These are phyloP conservation scores for Peronospora tabacina DNA, from an alignment of 352 stramenopile species.

Conservation along the genomic window DNA sequence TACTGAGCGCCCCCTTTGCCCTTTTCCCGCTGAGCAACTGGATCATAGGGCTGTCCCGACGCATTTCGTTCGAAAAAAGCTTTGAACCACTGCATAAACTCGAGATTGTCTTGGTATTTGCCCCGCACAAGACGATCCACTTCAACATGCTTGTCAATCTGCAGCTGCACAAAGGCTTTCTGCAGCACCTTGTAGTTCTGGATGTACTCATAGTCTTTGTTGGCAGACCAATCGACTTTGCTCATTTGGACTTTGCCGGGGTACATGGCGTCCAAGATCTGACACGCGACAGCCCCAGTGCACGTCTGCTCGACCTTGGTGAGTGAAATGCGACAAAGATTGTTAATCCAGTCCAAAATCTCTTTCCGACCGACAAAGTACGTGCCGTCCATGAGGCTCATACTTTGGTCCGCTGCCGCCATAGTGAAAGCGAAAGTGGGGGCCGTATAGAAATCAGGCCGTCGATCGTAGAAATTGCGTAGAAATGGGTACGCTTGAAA, in stretches of 20 bases:
- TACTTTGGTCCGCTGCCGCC: constrained; percentile 77
- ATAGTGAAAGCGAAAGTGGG: constrained; percentile 8
- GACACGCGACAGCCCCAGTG: constrained; percentile 94
- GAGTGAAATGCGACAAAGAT: constrained; percentile 89
- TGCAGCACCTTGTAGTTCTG: constrained; percentile 99
- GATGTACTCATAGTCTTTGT: constrained; percentile 97
- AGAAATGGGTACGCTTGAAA: background rate
- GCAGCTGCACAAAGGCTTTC: constrained; percentile 92
- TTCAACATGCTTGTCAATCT: constrained; percentile 95
- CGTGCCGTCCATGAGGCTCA: constrained; percentile 94
- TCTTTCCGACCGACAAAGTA: constrained; percentile 96
- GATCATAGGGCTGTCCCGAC: constrained; percentile 90
- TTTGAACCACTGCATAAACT: constrained; percentile 99
- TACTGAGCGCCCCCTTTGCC: constrained; percentile 90
- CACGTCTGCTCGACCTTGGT: constrained; percentile 97
- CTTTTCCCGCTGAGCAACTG: constrained; percentile 84
- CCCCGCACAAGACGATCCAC: constrained; percentile 96
- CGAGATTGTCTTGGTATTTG: constrained; percentile 99
- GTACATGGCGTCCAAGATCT: constrained; percentile 95
- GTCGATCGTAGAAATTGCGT: background rate
- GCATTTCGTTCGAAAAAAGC: constrained; percentile 88
- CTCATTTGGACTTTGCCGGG: constrained; percentile 93
- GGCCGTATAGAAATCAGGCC: background rate
- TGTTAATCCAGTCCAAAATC: constrained; percentile 98
- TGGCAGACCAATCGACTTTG: constrained; percentile 96